Base-by-base conservation (phyloP, 2,329 filamentous ascomycete species). In the Fusarium haematococcum region DNA sequence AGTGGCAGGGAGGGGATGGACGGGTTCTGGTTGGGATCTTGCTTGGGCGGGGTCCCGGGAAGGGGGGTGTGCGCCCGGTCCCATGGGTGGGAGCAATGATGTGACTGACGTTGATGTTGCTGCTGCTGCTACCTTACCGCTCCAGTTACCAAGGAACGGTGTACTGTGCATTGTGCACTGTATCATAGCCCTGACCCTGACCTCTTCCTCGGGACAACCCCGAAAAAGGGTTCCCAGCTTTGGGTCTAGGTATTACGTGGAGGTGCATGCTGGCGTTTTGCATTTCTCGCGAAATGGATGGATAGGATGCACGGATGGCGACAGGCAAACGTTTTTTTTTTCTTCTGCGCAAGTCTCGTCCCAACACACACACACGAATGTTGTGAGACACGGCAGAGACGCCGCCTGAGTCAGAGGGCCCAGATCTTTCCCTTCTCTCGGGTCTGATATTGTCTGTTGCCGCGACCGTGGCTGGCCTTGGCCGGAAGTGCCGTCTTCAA, bases 161-260 rank as follows among this genome's bases (percentile, higher is more conserved):
- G 61, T 56, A 74, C 68, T 72, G 71, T 70, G 60, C 65, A 63
- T 63, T 68, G 52, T 25, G 58, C 70, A 65, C 60, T 64, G 67
- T 62, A 50, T 64, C 64, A 33, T 45, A 54, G 71, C 68, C 25
- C 48, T 52, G 48, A n/a, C 25, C 25, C 62, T 72, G 43, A 32
- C 71, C 65, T 73, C 62, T 57, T 64, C 37, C 48, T 69, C 69
- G 71, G 71, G 69, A 75, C 62, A 52, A 48, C 68, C 68, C 71
- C 71, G 68, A 63, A 54, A 27, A 48, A 20, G 27, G 52, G 25
- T 14, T 6, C 10, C 32, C 32, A 58, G 54, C 54, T 58, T 58
- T 18, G 20, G 43, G 20, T 25, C 32, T 18, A 25, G 32, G 37
- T 37, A 35, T 58, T 58, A 58, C 32, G 54, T 37, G 33, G 30